Evolutionary conservation across 2,329 filamentous ascomycete genomes (phyloP).

Genomic region (Paracamarosporium sp.): DNA sequence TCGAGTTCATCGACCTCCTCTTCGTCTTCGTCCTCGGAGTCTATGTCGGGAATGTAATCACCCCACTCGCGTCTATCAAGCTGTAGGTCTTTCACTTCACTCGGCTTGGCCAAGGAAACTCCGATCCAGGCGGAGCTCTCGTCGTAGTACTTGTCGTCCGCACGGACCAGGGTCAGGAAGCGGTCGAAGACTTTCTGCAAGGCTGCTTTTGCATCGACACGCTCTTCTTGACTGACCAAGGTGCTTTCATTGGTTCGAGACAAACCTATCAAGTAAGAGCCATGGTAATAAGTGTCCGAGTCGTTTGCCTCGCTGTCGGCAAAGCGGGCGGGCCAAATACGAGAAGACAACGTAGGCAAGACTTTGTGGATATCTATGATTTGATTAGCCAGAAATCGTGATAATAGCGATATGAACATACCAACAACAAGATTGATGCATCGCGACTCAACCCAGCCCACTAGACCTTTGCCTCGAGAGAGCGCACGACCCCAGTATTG

Average conservation of each 20-base stretch:
- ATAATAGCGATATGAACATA: slow-evolving; percentile 42
- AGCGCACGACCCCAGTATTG: slow-evolving; percentile 70
- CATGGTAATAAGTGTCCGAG: slow-evolving; percentile 57
- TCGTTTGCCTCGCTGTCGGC: slow-evolving; percentile 29
- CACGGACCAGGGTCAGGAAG: slow-evolving; percentile 44
- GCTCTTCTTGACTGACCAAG: slow-evolving; percentile 41
- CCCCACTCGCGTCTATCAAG: slow-evolving; percentile 61
- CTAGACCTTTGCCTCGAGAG: slow-evolving; percentile 60
- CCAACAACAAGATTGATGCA: slow-evolving; percentile 65
- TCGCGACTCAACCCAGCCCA: slow-evolving; percentile 70
- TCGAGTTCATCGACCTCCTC: slow-evolving; percentile 26
- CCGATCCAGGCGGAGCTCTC: slow-evolving; percentile 42
- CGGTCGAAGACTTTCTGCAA: slow-evolving; percentile 48
- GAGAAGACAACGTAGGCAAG: slow-evolving; percentile 58
- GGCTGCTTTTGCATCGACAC: slow-evolving; percentile 50
- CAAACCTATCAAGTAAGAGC: slow-evolving; percentile 68
- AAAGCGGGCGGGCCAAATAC: slow-evolving; percentile 70
- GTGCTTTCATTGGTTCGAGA: slow-evolving; percentile 20
- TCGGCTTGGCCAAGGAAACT: slow-evolving; percentile 36
- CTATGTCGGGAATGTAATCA: slow-evolving; percentile 52
- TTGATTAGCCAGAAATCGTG: neutral
- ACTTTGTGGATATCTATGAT: slow-evolving; percentile 61
- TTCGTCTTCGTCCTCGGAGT: slow-evolving; percentile 48
- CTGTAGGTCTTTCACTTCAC: slow-evolving; percentile 48
- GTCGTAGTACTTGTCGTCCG: slow-evolving; percentile 46